These are phyloP conservation scores for Epipyxis sp. DNA, from an alignment of 108 stramenopile species.

Conservation along the genomic window DNA sequence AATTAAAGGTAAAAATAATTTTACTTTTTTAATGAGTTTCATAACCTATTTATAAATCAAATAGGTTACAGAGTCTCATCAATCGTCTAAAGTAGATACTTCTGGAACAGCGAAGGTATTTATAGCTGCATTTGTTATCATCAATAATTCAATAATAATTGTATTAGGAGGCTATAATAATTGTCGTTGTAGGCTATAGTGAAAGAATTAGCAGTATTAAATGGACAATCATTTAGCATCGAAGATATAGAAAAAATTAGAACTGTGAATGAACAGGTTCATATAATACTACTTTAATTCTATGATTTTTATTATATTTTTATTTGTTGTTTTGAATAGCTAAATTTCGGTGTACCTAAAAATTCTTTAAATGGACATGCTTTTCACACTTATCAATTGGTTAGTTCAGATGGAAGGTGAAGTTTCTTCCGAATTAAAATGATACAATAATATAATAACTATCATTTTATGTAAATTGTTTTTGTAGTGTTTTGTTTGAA, in stretches of 20 bases:
- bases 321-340: neutral
- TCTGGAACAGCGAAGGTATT: constrained; percentile 96
- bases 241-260: constrained; percentile 85
- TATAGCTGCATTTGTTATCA: constrained; percentile 74
- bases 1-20: constrained; percentile 67
- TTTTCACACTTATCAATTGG: constrained; percentile 92
- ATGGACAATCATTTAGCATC: constrained; percentile 66
- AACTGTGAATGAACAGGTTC: constrained; percentile 67
- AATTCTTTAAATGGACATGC: constrained; percentile 81
- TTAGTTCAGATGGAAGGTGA: constrained; percentile 76
- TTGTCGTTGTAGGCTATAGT: no score
- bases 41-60: neutral
- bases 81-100: constrained; percentile 94
- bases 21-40: neutral
- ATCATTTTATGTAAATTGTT: neutral
- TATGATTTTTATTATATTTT: neutral
- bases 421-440: neutral
- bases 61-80: constrained; percentile 78
- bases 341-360: constrained; percentile 85
- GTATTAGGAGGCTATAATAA: no score
- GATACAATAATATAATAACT: neutral
- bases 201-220: constrained; percentile 45
- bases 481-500: constrained; percentile 71
- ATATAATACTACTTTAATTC: neutral
- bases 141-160: no score